Evolutionary conservation across 148 eudicot genomes (phyloP), one percentile per base, ranked within the genome.

Genomic region (Rhododendron kiyosumense): DNA sequence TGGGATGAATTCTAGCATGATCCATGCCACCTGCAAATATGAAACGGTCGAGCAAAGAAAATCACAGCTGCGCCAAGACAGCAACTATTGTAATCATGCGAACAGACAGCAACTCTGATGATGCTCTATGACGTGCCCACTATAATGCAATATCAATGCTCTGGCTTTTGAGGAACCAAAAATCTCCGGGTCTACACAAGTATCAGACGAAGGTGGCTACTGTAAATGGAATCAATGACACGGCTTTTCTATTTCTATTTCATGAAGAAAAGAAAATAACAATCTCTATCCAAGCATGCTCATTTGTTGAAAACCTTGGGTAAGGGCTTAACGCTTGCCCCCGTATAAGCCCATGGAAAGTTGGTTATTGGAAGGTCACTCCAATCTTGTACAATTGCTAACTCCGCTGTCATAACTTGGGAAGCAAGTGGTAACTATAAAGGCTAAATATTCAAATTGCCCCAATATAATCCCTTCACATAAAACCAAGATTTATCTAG

Each of bases 1-100:
- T 97, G 43, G 99, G 99, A 89, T 97, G 99, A 89, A 97, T 98
- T 86, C 99, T 92, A 46, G 94, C 95, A 90, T 91, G 98, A 87
- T 97, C 99, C 95, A 97, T 94, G 83, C 98, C 98, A 88, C 92
- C 99, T 97, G 91, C 73, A 91, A 36, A 90, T 30, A 65, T 61
- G 57, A 57, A 63, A 78, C 4, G 1, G 81, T 14, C 76, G 85
- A 38, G 79, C 61, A 86, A 57, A 77, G 63, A 57, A 78, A 38
- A 45, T 4, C 74, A 15, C 30, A 13, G 15, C 36, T 46, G 34
- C 22, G 14, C 81, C 34, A 11, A 41, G 26, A 76, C 13, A 76
- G 77, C 52, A 30, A 59, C 11, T 38, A 61, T 38, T 24, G 28
- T 14, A 1, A 80, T 28, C 34, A 46, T 22, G 32, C 18, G 2